Evolutionary conservation across 352 stramenopile species (phyloP).

Genomic region (Globisporangium alternatum): DNA sequence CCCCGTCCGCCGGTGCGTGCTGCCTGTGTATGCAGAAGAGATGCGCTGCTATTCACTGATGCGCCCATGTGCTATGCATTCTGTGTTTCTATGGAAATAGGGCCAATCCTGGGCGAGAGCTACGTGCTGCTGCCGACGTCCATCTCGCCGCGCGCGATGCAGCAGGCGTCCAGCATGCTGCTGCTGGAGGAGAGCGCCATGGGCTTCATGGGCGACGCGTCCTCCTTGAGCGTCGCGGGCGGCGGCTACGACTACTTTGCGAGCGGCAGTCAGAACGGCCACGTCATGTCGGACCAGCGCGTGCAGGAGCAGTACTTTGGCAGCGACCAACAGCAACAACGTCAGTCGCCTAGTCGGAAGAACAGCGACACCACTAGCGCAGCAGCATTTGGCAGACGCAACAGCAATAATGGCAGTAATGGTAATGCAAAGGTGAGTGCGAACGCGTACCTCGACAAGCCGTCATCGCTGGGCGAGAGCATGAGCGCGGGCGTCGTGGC

Average conservation of each 20-base stretch:
- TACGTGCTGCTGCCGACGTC: constrained; percentile 75
- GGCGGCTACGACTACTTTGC: constrained; percentile 16
- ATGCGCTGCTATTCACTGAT: not conserved
- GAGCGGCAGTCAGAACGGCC: constrained; percentile 8
- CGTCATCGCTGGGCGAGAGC: constrained; percentile 44
- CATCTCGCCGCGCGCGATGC: constrained; percentile 41
- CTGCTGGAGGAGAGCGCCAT: constrained; percentile 33
- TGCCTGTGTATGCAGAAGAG: not conserved
- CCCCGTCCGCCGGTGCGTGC: constrained; percentile 30
- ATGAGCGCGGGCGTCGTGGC: constrained; percentile 53
- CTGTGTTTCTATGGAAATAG: not conserved
- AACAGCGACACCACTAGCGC: constrained; percentile 9
- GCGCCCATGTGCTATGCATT: not conserved
- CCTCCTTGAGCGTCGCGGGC: constrained; percentile 19
- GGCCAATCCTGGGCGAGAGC: constrained; percentile 54
- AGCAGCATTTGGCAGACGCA: constrained; percentile 16
- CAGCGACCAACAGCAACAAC: constrained; percentile 24
- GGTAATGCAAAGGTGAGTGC: constrained; percentile 27
- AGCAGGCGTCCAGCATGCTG: constrained; percentile 37
- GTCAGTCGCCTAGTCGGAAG: not conserved
- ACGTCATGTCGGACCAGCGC: constrained; percentile 11
- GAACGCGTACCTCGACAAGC: constrained; percentile 18
- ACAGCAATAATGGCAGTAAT: constrained; percentile 5
- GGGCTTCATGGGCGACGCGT: constrained; percentile 10
- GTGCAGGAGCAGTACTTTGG: constrained; percentile 22